Percentiles rank a stretch among this genome's conserved stretches.
phyloP scores from a whole-genome alignment of 345 rosid species.

The Salix suchowensis region DNA sequence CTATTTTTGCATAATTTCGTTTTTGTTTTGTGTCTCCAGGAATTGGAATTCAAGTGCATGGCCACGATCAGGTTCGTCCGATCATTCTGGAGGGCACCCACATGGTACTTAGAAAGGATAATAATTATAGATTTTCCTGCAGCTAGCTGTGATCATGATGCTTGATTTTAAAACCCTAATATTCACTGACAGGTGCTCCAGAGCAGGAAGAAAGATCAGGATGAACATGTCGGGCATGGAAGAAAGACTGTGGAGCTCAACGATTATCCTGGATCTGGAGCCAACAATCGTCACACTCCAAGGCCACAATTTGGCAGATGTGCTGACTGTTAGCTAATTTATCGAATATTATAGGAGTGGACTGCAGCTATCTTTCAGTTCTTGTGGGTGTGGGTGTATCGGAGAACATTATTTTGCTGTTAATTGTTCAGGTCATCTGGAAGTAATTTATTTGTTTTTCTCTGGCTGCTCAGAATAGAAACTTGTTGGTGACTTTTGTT shows the following conservation, averaged over 20 bases:
- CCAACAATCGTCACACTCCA: constrained; percentile 79
- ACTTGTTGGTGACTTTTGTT: no score
- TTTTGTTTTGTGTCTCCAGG: constrained; percentile 27
- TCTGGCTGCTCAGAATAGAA: no score
- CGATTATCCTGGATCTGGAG: constrained; percentile 76
- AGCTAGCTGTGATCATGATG: not conserved
- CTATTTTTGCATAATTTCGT: no score
- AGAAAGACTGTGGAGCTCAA: constrained; percentile 43
- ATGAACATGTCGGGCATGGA: not conserved
- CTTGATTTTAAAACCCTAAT: not conserved
- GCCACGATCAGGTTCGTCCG: constrained; percentile 23
- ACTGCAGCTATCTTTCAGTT: no score
- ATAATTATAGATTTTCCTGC: not conserved
- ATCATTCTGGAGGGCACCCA: constrained; percentile 6
- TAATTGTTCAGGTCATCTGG: no score
- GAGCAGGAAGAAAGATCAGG: constrained; percentile 10
- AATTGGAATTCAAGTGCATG: constrained; percentile 35
- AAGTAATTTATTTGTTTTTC: no score
- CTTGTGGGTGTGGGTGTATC: no score
- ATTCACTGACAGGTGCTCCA: not conserved
- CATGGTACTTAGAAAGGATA: not conserved
- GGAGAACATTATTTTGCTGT: no score
- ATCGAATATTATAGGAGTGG: no score
- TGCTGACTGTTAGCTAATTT: constrained; percentile 31
- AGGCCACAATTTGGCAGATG: constrained; percentile 39